Conservation (phyloP, 2,329 filamentous ascomycete species). For the Talaromyces sp. region DNA sequence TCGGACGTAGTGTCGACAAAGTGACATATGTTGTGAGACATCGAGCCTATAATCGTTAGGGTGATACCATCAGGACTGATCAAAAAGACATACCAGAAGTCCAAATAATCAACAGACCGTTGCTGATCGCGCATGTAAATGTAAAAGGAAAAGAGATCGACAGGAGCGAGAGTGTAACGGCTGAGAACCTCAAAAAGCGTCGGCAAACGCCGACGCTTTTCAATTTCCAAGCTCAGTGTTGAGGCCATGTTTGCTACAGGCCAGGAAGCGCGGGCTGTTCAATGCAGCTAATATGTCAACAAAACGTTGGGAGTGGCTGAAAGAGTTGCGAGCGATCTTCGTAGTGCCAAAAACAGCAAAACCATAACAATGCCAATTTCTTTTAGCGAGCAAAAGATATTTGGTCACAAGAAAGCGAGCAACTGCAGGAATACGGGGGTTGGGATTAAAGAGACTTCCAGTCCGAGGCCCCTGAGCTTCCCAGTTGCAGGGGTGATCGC, state of each 20-base stretch:
- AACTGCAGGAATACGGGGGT: neutral
- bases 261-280: neutral
- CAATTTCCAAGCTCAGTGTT: conserved; percentile 10
- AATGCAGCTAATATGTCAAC: neutral
- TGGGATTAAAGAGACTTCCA: neutral
- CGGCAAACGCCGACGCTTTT: conserved; percentile 72
- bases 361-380: neutral
- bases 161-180: conserved; percentile 86
- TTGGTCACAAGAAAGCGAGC: neutral
- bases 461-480: neutral
- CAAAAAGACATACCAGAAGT: conserved; percentile 76
- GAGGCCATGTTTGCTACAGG: conserved; percentile 5
- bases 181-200: conserved; percentile 95
- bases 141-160: conserved; percentile 98
- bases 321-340: neutral
- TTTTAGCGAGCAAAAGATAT: neutral
- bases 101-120: conserved; percentile 92
- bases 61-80: neutral
- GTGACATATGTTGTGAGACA: conserved; percentile 97
- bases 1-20: conserved; percentile 92
- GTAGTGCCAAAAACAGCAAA: neutral
- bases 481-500: neutral
- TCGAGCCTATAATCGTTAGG: conserved; percentile 67
- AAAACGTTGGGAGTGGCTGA: neutral
- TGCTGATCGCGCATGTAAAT: conserved; percentile 99